Conservation (phyloP, 2,329 filamentous ascomycete species). For the Trichoderma pleuroti region DNA sequence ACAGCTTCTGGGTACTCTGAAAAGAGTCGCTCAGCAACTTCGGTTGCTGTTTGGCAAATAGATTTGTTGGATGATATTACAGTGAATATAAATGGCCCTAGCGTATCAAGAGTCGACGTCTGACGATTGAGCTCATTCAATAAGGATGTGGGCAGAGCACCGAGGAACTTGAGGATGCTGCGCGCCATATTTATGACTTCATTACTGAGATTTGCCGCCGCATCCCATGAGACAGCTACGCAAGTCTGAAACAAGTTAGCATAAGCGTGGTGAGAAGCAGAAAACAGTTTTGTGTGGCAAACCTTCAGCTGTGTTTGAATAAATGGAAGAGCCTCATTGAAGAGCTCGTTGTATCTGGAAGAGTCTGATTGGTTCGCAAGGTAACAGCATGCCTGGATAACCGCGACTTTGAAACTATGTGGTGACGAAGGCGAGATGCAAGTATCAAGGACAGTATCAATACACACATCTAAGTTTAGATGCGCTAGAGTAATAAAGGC, state of each 20-base stretch:
- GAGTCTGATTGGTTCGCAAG: conserved; percentile 53
- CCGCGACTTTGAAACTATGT: conserved; percentile 58
- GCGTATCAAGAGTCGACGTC: conserved; percentile 32
- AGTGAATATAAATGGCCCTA: conserved; percentile 52
- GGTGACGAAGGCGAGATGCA: conserved; percentile 58
- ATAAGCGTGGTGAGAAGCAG: conserved; percentile 11
- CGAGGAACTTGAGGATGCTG: conserved; percentile 54
- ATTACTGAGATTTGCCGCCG: background rate
- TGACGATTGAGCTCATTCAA: conserved; percentile 31
- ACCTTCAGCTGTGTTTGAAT: conserved; percentile 57
- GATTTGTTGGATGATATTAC: conserved; percentile 50
- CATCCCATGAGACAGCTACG: conserved; percentile 2
- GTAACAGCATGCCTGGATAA: conserved; percentile 60
- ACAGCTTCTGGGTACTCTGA: conserved; percentile 29
- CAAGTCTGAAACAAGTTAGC: conserved; percentile 14
- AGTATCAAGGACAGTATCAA: conserved; percentile 53
- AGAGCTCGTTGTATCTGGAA: conserved; percentile 52
- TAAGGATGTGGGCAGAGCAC: conserved; percentile 43
- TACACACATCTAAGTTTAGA: conserved; percentile 56
- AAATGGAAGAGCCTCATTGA: conserved; percentile 52
- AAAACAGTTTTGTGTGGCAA: conserved; percentile 20
- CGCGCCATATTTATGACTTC: conserved; percentile 28
- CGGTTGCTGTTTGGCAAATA: conserved; percentile 46
- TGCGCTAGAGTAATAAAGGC: conserved; percentile 63
- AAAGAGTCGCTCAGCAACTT: conserved; percentile 49